A percentile compares a stretch with the other conserved stretches of the same genome.
Evolutionary conservation across 108 stramenopile genomes (phyloP).

Genomic region (Discostella stelligeroides): DNA sequence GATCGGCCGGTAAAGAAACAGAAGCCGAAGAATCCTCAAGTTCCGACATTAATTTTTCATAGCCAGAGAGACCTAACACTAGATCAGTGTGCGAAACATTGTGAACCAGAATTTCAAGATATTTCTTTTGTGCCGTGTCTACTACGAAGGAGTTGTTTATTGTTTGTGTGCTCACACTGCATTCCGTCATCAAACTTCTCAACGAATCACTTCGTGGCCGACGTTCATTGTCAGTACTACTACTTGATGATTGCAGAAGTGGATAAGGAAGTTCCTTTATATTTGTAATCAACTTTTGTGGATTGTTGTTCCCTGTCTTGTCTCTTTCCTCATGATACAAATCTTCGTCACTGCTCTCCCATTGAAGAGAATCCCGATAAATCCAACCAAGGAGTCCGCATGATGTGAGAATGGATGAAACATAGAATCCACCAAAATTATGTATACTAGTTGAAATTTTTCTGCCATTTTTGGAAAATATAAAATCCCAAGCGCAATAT

Average conservation of each 20-base stretch:
- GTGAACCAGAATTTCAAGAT: constrained; percentile 89
- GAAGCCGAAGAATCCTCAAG: neutral
- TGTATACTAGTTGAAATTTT: neutral
- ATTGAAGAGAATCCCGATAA: neutral
- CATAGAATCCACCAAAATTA: constrained; percentile 15
- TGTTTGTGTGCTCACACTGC: constrained; percentile 27
- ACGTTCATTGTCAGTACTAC: constrained; percentile 14
- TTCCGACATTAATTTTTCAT: constrained; percentile 7
- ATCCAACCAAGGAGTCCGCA: neutral
- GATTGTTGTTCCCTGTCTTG: neutral
- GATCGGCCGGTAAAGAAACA: neutral
- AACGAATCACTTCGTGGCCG: constrained; percentile 42
- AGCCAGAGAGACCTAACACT: constrained; percentile 68
- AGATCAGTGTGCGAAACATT: constrained; percentile 95
- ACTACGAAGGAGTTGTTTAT: constrained; percentile 2
- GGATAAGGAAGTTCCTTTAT: neutral
- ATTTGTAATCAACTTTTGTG: neutral
- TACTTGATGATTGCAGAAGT: constrained; percentile 3
- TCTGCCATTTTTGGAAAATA: neutral
- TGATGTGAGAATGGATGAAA: constrained; percentile 17
- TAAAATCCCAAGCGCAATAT: constrained; percentile 8
- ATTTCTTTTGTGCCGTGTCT: constrained; percentile 29
- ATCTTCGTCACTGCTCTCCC: neutral
- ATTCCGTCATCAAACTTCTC: constrained; percentile 32
- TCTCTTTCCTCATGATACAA: neutral